Evolutionary conservation across 805 yeast genomes (phyloP), one percentile per base, ranked within the genome.

Genomic region (Metschnikowia matae): DNA sequence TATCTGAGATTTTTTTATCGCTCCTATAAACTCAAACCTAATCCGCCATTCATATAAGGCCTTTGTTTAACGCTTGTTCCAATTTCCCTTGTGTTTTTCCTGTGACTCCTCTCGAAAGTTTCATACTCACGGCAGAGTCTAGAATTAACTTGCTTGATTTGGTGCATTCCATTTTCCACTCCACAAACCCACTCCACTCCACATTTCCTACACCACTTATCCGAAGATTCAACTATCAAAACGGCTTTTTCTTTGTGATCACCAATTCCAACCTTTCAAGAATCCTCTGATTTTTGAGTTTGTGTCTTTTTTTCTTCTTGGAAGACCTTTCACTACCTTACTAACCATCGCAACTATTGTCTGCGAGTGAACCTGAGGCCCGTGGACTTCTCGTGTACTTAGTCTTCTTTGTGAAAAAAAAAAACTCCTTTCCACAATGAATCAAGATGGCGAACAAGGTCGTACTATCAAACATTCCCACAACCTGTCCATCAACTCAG

Each of bases 401-500:
- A 21, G 5, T 33, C 32, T 10, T 39, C 29, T 21, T 34, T 21
- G 20, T 21, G 11, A 23, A 34, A 18, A 18, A 34, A 18, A 18
- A 18, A 7, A 11, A 23, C 21, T 11, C 23, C 33, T 33, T n/a
- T 23, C 5, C 40, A 34, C 17, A 23, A 44, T 44, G 47, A 15
- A 26, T 26, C 47, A 34, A 44, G 40, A 44, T 44, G 47, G 26
- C 40, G 40, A 17, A 15, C 40, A 13, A 18, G 31, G 38, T 42
- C 38, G 38, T 40, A 29, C 10, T 15, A 26, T n/a, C 20, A 42
- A 42, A 11, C 60, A 56, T 44, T 58, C 69, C 51, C 76, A 74
- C 52, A 76, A 69, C 52, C 62, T 70, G 46, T 70, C 74, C 40
- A 66, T 78, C 56, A 74, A 75, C 55, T 74, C 78, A 13, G 60